phyloP scores from a whole-genome alignment of 495 filamentous ascomycete genomes.

The Penicillium malachiteum region DNA sequence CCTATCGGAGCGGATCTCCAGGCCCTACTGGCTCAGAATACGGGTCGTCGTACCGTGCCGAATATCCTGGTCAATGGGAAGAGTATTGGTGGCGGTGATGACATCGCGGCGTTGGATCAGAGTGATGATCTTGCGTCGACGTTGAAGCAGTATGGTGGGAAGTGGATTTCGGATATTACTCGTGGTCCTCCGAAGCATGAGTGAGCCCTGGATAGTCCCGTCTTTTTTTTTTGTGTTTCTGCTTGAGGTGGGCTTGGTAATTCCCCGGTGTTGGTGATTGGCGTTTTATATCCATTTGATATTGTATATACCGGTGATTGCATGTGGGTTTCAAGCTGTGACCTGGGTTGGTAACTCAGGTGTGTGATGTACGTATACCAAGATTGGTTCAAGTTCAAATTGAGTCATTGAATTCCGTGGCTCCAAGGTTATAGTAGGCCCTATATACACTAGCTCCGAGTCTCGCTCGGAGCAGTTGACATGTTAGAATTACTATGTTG shows the following conservation, averaged over 20 bases:
- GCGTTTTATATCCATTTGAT: background rate
- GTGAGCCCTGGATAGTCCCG: background rate
- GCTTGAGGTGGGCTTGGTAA: background rate
- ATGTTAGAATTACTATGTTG: no score
- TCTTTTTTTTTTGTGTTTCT: background rate
- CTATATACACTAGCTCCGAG: no score
- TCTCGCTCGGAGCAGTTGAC: no score
- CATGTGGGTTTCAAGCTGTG: background rate
- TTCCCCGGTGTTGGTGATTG: background rate
- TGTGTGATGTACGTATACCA: no score
- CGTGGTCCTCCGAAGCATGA: conserved; percentile 13
- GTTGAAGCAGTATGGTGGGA: conserved; percentile 70
- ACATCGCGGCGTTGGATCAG: conserved; percentile 70
- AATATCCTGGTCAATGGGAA: conserved; percentile 86
- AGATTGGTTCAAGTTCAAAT: no score
- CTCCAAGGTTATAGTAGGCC: no score
- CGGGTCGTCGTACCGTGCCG: conserved; percentile 82
- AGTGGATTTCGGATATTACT: conserved; percentile 57
- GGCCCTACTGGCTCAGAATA: conserved; percentile 62
- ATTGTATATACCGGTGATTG: background rate
- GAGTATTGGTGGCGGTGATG: conserved; percentile 89
- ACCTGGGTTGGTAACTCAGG: background rate
- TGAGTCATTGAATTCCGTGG: no score
- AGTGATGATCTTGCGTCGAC: conserved; percentile 68
- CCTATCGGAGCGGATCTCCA: conserved; percentile 71